phyloP scores from a whole-genome alignment of 352 stramenopile species.

The Phytophthora colocasiae region DNA sequence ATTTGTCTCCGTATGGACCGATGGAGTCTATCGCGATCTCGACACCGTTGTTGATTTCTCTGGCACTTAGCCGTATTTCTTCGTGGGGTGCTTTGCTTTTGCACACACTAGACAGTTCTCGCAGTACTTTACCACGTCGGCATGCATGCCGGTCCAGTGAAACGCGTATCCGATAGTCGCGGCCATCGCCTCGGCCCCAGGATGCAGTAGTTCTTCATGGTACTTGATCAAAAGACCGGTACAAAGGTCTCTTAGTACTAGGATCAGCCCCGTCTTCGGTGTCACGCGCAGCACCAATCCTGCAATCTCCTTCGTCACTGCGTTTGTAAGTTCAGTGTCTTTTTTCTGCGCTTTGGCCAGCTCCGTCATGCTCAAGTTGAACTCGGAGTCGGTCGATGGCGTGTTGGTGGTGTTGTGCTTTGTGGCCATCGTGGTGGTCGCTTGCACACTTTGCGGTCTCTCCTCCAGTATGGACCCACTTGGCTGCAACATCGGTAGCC shows the following conservation, averaged over 20 bases:
- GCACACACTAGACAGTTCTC: background rate
- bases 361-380: background rate
- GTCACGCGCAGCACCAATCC: background rate
- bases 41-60: constrained; percentile 2
- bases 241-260: background rate
- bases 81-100: constrained; percentile 2
- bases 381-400: background rate
- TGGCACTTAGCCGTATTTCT: background rate
- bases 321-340: background rate
- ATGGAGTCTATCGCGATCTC: no score
- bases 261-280: background rate
- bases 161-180: background rate
- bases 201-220: background rate
- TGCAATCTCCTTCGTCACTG: background rate
- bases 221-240: background rate
- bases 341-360: background rate
- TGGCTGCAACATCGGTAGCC: background rate
- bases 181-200: background rate
- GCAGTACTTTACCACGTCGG: background rate
- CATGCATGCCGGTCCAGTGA: background rate
- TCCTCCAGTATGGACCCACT: background rate
- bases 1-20: no score
- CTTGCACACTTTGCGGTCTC: background rate
- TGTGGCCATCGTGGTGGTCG: background rate
- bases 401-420: no score